phyloP scores from a whole-genome alignment of 2,329 filamentous ascomycete genomes.

The Periconia macrospinosa region DNA sequence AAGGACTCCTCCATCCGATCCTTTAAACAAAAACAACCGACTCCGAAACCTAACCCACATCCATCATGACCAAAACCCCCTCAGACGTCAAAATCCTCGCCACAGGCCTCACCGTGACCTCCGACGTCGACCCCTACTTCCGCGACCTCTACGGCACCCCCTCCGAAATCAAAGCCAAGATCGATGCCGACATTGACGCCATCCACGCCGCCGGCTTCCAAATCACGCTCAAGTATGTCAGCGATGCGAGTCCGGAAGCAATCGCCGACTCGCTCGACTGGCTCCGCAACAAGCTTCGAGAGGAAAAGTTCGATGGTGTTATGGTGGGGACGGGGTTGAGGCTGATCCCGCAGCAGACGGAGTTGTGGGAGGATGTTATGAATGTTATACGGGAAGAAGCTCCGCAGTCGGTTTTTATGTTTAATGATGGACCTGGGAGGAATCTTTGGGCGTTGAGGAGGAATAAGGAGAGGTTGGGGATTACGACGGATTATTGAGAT shows the following conservation, averaged over 20 bases:
- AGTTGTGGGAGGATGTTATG: slow-evolving; percentile 7
- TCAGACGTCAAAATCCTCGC: slow-evolving; percentile 6
- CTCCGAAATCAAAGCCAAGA: slow-evolving; percentile 8
- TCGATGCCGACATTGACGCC: slow-evolving; percentile 6
- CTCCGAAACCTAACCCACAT: too few relatives aligned
- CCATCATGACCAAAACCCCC: neutral
- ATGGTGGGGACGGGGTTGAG: slow-evolving; percentile 7
- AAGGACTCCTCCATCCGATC: neutral
- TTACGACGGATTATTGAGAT: neutral
- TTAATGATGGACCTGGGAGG: slow-evolving; percentile 10
- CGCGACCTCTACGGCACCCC: slow-evolving; percentile 10
- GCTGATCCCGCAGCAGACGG: slow-evolving; percentile 4
- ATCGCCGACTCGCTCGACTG: slow-evolving; percentile 3
- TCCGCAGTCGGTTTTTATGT: slow-evolving; percentile 7
- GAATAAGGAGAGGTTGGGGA: slow-evolving; percentile 5
- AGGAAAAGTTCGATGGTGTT: slow-evolving; percentile 4
- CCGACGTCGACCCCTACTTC: slow-evolving; percentile 6
- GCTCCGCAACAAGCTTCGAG: slow-evolving; percentile 1
- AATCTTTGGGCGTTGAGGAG: slow-evolving; percentile 8
- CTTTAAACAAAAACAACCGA: neutral
- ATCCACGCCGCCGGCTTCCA: slow-evolving; percentile 7
- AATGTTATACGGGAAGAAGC: neutral
- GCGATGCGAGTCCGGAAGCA: neutral
- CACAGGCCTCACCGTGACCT: slow-evolving; percentile 1
- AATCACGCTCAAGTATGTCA: slow-evolving; percentile 6